Percentiles rank a stretch among this genome's conserved stretches.
These are phyloP conservation scores for Aspergillus niger DNA, from an alignment of 2,329 filamentous ascomycete genomes.

Conservation along the genomic window DNA sequence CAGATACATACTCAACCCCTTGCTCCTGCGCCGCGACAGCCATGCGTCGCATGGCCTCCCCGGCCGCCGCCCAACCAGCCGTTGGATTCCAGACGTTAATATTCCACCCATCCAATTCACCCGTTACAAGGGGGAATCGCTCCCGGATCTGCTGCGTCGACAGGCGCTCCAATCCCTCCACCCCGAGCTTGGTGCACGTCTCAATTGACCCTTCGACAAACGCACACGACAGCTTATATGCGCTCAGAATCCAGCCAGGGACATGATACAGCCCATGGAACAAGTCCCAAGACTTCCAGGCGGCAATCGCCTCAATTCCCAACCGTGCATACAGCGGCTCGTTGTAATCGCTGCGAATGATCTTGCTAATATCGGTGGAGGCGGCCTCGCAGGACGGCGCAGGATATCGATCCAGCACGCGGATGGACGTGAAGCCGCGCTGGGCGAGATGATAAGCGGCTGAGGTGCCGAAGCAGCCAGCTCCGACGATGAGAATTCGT, in stretches of 20 bases:
- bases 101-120: not conserved
- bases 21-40: not conserved
- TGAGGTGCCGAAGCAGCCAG: conserved; percentile 2
- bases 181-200: not conserved
- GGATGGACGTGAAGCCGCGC: conserved; percentile 1
- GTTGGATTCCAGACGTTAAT: not conserved
- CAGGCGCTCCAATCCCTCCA: not conserved
- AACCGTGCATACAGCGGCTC: conserved; percentile 1
- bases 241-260: conserved; percentile 5
- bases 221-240: not conserved
- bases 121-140: not conserved
- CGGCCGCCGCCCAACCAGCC: not conserved
- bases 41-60: not conserved
- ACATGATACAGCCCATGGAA: conserved; percentile 1
- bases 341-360: conserved; percentile 7
- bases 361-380: conserved; percentile 5
- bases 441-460: conserved; percentile 6
- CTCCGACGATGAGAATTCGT: conserved; percentile 3
- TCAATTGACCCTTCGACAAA: conserved; percentile 3
- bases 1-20: conserved; percentile 2
- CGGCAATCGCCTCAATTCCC: not conserved
- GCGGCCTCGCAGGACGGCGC: conserved; percentile 5
- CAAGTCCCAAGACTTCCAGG: not conserved
- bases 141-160: not conserved
- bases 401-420: not conserved